Evolutionary conservation across 2,329 filamentous ascomycete genomes (phyloP).

Genomic region (Cryoendolithus antarcticus): DNA sequence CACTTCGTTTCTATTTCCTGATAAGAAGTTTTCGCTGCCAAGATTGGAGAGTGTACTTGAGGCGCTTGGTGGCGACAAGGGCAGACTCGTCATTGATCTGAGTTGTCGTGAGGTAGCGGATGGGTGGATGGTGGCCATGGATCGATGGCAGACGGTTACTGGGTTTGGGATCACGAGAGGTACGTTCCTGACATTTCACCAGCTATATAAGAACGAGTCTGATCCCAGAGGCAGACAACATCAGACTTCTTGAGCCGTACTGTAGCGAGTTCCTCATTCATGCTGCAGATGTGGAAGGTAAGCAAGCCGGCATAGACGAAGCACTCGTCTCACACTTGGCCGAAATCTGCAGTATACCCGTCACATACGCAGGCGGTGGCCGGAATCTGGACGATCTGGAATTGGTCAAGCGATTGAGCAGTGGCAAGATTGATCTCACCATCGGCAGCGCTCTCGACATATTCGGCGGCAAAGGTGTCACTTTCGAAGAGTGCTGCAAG

Average conservation of each 20-base stretch:
- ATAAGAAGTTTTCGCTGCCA: conserved; percentile 65
- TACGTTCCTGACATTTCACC: too few species aligned
- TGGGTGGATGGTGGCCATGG: conserved; percentile 94
- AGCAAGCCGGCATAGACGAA: conserved; percentile 85
- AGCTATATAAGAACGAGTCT: too few species aligned
- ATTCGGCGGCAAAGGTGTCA: conserved; percentile 80
- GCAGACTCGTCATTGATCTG: conserved; percentile 84
- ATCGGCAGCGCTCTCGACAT: conserved; percentile 95
- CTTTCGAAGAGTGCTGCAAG: conserved; percentile 72
- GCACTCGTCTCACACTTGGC: conserved; percentile 64
- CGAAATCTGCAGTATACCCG: conserved; percentile 79
- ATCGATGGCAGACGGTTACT: conserved; percentile 97
- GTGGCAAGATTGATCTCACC: conserved; percentile 76
- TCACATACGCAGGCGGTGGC: conserved; percentile 95
- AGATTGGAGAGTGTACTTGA: conserved; percentile 62
- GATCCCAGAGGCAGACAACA: too few species aligned
- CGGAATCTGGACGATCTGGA: conserved; percentile 71
- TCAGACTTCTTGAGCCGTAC: conserved; percentile 70
- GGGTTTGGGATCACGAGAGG: conserved; percentile 88
- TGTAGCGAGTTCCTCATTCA: conserved; percentile 97
- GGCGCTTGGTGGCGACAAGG: conserved; percentile 59
- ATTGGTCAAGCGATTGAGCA: conserved; percentile 64
- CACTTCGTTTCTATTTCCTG: conserved; percentile 87
- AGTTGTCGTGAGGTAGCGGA: conserved; percentile 70
- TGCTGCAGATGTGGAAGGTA: conserved; percentile 88